Base-by-base conservation (phyloP, 495 filamentous ascomycete genomes). In the Penicillium goetzii region DNA sequence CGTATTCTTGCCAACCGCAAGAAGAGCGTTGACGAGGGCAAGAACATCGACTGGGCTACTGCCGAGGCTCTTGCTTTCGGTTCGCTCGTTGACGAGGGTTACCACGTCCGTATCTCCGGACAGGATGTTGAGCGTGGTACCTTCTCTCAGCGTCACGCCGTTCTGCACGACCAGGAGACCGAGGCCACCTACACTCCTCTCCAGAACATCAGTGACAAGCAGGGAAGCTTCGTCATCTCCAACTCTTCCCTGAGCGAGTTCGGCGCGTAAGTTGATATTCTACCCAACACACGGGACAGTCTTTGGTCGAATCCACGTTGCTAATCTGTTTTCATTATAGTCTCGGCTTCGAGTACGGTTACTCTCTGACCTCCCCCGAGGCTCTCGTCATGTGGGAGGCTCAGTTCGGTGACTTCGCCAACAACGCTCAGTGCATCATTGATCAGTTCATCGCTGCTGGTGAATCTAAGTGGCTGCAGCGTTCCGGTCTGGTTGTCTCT, bases 61-160 rank as follows among this genome's bases (percentile, higher is more conserved):
- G 95, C 91, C 51, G 95, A 99, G 83, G 93, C 95, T 66, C 86
- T 99, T 67, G 96, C 96, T 36, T 97, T 99, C 68, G 95, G 96
- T 62, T 85, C 92, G 36, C 85, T 99, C 52, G 92, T 93, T 65
- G 85, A 83, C 40, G 95, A 99, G 78, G 96, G 96, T 32, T 91
- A 96, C 76, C 95, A 99, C 74, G 93, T 99, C 68, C 90, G 95
- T 78, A 88, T 99, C 17, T 97, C 95, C 61, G 95, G 95, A 63
- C 95, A 99, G 82, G 95, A 99, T 82, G 95, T 99, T 59, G 94
- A 99, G 85, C 92, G 95, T 86, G 95, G 95, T 79, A 99, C 95
- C 62, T 99, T 99, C 87, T 99, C 95, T 28, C 95, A 99, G 83
- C 88, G 95, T 70, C 95, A 99, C 75, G 89, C 95, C 62, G 94